Conservation (phyloP, 495 filamentous ascomycete species). For the Penicillium dipodomyicola region DNA sequence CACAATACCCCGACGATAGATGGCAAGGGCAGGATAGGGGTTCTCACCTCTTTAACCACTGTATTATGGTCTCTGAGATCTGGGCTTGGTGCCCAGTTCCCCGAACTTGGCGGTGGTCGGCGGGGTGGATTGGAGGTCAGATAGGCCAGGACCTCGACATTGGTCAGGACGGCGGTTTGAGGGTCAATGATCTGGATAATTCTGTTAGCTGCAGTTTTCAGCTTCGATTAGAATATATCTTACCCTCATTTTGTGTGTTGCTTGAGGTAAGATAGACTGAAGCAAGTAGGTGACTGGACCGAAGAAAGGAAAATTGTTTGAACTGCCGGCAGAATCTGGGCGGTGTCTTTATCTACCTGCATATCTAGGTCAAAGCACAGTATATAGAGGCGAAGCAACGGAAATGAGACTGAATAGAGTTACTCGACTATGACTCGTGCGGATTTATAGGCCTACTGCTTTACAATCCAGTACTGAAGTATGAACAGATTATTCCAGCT, state of each 20-base stretch:
- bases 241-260: slow-evolving; percentile 35
- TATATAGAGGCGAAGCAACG: not conserved
- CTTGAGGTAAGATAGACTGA: slow-evolving; percentile 5
- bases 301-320: slow-evolving; percentile 25
- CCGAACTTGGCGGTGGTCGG: slow-evolving; percentile 39
- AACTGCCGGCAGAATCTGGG: slow-evolving; percentile 24
- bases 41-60: slow-evolving; percentile 49
- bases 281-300: slow-evolving; percentile 5
- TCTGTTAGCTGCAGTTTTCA: not conserved
- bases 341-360: slow-evolving; percentile 16
- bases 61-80: slow-evolving; percentile 50
- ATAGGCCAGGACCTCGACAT: slow-evolving; percentile 62
- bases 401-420: not conserved
- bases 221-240: not conserved
- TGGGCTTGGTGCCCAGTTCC: slow-evolving; percentile 44
- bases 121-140: slow-evolving; percentile 49
- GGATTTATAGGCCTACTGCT: not conserved
- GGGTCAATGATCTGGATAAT: slow-evolving; percentile 56
- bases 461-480: slow-evolving; percentile 19
- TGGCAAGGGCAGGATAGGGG: not conserved
- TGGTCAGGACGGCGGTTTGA: slow-evolving; percentile 60
- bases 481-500: slow-evolving; percentile 37
- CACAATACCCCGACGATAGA: not conserved
- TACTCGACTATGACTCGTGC: not conserved
- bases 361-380: not conserved